These are phyloP conservation scores for Lactuca sativa DNA, from an alignment of 129 eudicot species.

Conservation along the genomic window DNA sequence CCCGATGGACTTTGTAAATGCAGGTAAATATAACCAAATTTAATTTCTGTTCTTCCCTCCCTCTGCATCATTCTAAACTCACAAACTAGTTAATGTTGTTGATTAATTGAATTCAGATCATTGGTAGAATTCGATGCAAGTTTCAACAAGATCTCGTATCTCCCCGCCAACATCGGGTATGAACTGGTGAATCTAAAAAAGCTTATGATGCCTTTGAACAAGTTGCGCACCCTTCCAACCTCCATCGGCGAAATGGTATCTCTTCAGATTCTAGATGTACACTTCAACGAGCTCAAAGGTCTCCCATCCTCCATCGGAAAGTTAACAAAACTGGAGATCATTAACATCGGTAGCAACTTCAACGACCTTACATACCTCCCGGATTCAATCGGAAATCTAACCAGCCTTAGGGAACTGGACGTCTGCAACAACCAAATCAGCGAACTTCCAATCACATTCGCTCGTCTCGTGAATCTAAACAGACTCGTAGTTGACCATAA, in stretches of 20 bases:
- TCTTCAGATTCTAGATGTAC: conserved; percentile 61
- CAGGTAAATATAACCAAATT: conserved; percentile 48
- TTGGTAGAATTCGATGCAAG: conserved; percentile 80
- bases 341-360: conserved; percentile 75
- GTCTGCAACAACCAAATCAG: conserved; percentile 86
- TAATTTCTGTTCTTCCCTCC: no score
- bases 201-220: conserved; percentile 66
- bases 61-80: not conserved
- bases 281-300: conserved; percentile 85
- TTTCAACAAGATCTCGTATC: conserved; percentile 73
- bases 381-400: conserved; percentile 63
- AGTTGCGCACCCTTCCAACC: conserved; percentile 79
- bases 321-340: conserved; percentile 61
- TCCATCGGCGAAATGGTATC: conserved; percentile 86
- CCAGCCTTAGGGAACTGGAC: conserved; percentile 73
- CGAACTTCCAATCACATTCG: conserved; percentile 69
- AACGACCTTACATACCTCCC: conserved; percentile 77
- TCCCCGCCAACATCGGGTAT: conserved; percentile 82
- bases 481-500: conserved; percentile 69
- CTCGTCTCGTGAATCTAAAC: conserved; percentile 53
- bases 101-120: conserved; percentile 45
- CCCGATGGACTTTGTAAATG: conserved; percentile 92
- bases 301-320: conserved; percentile 72
- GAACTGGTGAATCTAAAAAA: conserved; percentile 62
- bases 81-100: not conserved